A percentile compares a stretch with the other conserved stretches of the same genome.
phyloP scores from a whole-genome alignment of 2,329 filamentous ascomycete species.

The Bipolaris zeicola region DNA sequence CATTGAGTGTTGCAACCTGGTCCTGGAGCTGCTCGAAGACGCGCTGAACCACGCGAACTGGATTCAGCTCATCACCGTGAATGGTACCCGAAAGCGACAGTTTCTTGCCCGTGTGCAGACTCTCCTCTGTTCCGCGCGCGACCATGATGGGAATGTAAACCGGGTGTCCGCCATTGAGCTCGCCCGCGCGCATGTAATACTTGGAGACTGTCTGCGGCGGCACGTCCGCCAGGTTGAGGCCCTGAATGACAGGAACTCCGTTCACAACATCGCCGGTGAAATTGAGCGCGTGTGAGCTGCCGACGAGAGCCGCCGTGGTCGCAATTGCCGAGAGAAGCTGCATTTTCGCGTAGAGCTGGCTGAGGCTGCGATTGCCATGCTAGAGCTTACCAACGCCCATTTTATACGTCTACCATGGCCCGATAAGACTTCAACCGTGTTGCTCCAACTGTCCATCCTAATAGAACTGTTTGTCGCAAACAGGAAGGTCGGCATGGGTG shows the following conservation, averaged over 20 bases:
- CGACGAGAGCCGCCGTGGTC: slow-evolving; percentile 23
- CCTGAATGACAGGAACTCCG: slow-evolving; percentile 39
- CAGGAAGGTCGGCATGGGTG: slow-evolving; percentile 36
- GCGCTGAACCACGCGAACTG: slow-evolving; percentile 45
- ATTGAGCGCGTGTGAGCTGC: slow-evolving; percentile 29
- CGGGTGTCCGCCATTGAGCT: slow-evolving; percentile 47
- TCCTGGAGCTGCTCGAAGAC: slow-evolving; percentile 42
- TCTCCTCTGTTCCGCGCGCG: slow-evolving; percentile 46
- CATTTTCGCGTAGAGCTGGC: slow-evolving; percentile 23
- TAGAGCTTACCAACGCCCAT: not conserved
- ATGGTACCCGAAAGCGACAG: slow-evolving; percentile 47
- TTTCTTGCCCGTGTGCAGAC: slow-evolving; percentile 44
- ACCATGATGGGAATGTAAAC: slow-evolving; percentile 49
- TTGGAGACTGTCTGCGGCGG: slow-evolving; percentile 45
- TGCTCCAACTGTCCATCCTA: slow-evolving; percentile 1
- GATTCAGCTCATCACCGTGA: slow-evolving; percentile 49
- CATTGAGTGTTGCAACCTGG: slow-evolving; percentile 41
- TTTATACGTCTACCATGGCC: slow-evolving; percentile 17
- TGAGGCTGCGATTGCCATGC: not conserved
- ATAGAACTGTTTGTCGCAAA: slow-evolving; percentile 27
- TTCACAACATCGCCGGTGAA: slow-evolving; percentile 43
- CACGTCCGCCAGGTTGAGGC: slow-evolving; percentile 45
- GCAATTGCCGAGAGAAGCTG: slow-evolving; percentile 31
- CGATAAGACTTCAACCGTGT: slow-evolving; percentile 23
- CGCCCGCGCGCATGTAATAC: slow-evolving; percentile 48